Evolutionary conservation across 2,329 filamentous ascomycete genomes (phyloP).

Genomic region (Fusarium bactridioides): DNA sequence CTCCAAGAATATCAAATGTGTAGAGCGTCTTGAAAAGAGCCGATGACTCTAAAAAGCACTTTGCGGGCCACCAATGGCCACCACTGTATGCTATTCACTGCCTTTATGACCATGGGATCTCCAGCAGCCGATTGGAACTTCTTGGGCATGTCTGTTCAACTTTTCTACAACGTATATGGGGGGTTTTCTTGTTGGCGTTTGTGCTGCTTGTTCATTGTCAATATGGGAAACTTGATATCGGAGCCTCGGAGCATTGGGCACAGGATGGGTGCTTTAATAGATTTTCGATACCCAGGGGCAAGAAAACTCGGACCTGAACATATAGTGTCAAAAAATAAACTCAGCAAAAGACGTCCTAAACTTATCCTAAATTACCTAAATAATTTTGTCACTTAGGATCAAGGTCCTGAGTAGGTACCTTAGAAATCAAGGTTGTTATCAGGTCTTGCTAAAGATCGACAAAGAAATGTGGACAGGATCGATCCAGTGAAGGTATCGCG

Average conservation of each 20-base stretch:
- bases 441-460: background rate
- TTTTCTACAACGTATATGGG: background rate
- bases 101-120: background rate
- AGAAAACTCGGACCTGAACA: too few relatives aligned
- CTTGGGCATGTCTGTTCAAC: background rate
- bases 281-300: background rate
- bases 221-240: background rate
- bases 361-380: too few relatives aligned
- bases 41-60: conserved; percentile 18
- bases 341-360: too few relatives aligned
- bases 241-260: background rate
- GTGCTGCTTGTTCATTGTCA: background rate
- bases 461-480: background rate
- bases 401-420: too few relatives aligned
- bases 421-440: background rate
- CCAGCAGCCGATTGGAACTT: background rate
- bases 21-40: background rate
- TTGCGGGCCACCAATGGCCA: conserved; percentile 4
- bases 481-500: conserved; percentile 23
- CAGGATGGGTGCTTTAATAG: background rate
- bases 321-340: too few relatives aligned
- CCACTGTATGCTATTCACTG: background rate
- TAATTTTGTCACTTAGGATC: too few relatives aligned
- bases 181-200: background rate
- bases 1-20: background rate